phyloP scores from a whole-genome alignment of 441 rosid species.

The Arabidopsis lyrata region DNA sequence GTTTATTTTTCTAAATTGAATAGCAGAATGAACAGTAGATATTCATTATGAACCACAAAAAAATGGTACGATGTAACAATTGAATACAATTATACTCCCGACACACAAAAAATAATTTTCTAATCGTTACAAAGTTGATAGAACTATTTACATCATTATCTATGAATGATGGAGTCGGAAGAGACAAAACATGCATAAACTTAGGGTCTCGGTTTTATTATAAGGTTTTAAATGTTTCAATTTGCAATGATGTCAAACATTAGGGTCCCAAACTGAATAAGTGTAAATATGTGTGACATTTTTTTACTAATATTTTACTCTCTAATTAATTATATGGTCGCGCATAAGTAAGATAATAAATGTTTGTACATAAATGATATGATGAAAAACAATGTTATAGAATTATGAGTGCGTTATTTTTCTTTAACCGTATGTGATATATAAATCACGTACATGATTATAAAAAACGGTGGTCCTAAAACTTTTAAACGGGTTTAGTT shows the following conservation, averaged over 20 bases:
- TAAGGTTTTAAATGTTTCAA: constrained; percentile 23
- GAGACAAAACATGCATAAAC: constrained; percentile 40
- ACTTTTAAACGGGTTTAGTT: constrained; percentile 16
- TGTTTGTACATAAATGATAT: constrained; percentile 12
- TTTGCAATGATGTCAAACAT: constrained; percentile 38
- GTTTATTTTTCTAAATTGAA: not conserved
- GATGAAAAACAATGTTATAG: constrained; percentile 2
- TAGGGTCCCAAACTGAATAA: constrained; percentile 42
- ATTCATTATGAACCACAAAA: constrained; percentile 4
- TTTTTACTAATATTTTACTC: constrained; percentile 13
- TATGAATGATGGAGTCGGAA: constrained; percentile 32
- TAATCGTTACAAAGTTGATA: constrained; percentile 25
- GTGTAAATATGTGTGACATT: constrained; percentile 10
- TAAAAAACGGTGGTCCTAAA: constrained; percentile 8
- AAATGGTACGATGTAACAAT: constrained; percentile 30
- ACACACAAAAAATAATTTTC: constrained; percentile 8
- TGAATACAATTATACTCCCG: constrained; percentile 9
- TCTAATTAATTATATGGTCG: constrained; percentile 34
- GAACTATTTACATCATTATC: constrained; percentile 36
- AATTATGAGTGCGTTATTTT: constrained; percentile 38
- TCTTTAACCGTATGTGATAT: constrained; percentile 28
- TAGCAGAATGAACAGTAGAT: not conserved
- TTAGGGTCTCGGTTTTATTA: constrained; percentile 26
- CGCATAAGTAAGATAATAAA: constrained; percentile 32
- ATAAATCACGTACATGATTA: not conserved